These are phyloP conservation scores for Acanthamoeba quina DNA, from an alignment of 208 protist genomes.

Conservation along the genomic window DNA sequence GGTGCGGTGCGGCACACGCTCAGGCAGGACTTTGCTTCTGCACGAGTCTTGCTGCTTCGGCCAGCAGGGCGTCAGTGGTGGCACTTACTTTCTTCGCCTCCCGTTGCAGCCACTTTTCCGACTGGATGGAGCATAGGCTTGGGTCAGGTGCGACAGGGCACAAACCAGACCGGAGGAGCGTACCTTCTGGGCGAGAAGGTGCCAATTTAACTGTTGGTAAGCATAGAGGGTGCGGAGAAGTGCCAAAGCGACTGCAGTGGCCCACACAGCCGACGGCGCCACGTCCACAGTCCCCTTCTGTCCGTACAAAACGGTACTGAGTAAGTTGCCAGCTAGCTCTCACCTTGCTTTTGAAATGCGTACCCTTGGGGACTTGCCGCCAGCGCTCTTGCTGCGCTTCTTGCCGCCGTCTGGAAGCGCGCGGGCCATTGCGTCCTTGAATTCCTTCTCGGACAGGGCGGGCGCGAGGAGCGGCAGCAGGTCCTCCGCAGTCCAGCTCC, in stretches of 20 bases:
- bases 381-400: not conserved
- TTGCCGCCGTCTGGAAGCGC: not conserved
- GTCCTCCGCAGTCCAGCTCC: not conserved
- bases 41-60: not conserved
- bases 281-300: not conserved
- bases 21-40: too few relatives aligned
- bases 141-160: not conserved
- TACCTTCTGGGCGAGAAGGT: slow-evolving; percentile 27
- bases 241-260: not conserved
- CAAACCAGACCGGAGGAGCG: not conserved
- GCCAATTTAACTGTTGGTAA: slow-evolving; percentile 5
- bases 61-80: not conserved
- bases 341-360: not conserved
- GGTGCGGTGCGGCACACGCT: too few relatives aligned
- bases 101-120: not conserved
- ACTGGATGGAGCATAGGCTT: not conserved
- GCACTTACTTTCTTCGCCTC: not conserved
- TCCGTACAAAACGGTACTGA: too few relatives aligned
- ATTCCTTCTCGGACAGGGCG: not conserved
- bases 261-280: not conserved
- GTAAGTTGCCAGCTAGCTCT: not conserved
- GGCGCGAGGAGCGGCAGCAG: not conserved
- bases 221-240: not conserved
- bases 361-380: slow-evolving; percentile 37
- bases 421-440: not conserved